phyloP scores from a whole-genome alignment of 2,329 filamentous ascomycete species.

The Pseudopyricularia javanii region DNA sequence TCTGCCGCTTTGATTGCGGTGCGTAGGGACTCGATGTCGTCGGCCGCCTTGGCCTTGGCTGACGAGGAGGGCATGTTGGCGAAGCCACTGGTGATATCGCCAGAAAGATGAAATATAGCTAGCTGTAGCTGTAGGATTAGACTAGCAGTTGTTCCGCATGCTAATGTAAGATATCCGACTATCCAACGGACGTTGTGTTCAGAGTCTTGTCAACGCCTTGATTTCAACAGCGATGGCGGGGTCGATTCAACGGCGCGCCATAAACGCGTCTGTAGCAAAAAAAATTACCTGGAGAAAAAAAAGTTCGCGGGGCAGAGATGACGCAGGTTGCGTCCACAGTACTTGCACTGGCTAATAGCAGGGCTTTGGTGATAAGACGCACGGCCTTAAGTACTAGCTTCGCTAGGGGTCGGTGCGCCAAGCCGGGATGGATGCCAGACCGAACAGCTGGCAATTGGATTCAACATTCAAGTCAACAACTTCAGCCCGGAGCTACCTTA shows the following conservation, averaged over 20 bases:
- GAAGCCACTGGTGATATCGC: background rate
- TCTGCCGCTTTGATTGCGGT: background rate
- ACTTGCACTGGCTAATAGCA: no score
- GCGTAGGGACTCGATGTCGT: background rate
- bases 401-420: background rate
- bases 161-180: no score
- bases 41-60: background rate
- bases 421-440: background rate
- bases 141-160: background rate
- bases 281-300: background rate
- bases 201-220: no score
- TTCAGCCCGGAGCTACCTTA: background rate
- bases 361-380: background rate
- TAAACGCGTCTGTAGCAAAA: background rate
- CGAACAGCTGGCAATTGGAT: slow-evolving; percentile 2
- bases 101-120: background rate
- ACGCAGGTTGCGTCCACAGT: background rate
- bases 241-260: background rate
- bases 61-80: background rate
- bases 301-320: background rate
- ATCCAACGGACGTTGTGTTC: no score
- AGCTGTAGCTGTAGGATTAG: background rate
- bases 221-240: background rate
- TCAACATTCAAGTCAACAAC: background rate
- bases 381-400: background rate